Evolutionary conservation across 129 eudicot species (phyloP), one percentile per base, ranked within the genome.

Genomic region (Flaveria robusta): DNA sequence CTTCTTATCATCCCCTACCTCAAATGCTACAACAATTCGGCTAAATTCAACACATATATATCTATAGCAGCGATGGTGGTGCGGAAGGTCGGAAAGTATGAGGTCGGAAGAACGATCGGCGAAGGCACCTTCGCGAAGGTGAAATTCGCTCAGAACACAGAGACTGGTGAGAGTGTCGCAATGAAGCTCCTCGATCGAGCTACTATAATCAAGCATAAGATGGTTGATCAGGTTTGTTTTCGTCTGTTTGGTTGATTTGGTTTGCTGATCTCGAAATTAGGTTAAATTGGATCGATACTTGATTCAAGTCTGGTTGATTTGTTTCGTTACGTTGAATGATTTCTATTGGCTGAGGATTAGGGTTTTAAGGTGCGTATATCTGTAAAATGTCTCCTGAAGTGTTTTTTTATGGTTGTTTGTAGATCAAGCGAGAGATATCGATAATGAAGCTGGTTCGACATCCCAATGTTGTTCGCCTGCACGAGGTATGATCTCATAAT

Each of bases 91-190:
- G 99, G 99, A 3, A 95, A 91, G 92, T 95, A 95, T 76, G 99
- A 95, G 81, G 93, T 95, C 10, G 99, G 99, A 59, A 80, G 99
- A 77, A 95, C 99, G 24, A 91, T 95, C 58, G 99, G 99, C 10
- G 97, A 95, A 87, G 99, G 99, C 54, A 95, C 99, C 50, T 95
- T 87, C 79, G 99, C 99, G 1, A 95, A 95, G 75, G 99, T 95
- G 34, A 95, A 95, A 79, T 95, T 95, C 74, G 97, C 99, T 16
- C 99, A 95, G 87, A 95, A 95, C 43, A 95, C 94, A 0, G 99
- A 95, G 83, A 95, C 99, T 9, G 99, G 99, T 29, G 99, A 95
- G 74, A 89, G 96, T 81, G 99, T 95, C 52, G 99, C 99, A 60
- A 91, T 95, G 99, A 95, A 95, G 68, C 76, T 95, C 49, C 97